Conservation (phyloP, 169 alveolate species). For the Fabrea salina region DNA sequence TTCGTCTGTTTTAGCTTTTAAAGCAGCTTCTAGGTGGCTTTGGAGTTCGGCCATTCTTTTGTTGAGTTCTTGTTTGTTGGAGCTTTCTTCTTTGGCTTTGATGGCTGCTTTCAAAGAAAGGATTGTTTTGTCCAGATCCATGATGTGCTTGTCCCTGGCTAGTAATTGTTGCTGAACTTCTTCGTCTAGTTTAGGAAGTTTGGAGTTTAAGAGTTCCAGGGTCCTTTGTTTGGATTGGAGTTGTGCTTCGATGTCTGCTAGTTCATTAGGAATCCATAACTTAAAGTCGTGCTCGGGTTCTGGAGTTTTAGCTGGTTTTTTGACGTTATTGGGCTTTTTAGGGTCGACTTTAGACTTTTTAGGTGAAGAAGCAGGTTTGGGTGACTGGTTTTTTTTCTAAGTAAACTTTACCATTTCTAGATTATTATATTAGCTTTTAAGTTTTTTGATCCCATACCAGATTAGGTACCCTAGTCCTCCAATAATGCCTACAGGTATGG, state of each 20-base stretch:
- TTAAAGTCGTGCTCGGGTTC: background rate
- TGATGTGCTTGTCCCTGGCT: constrained; percentile 28
- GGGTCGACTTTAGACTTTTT: too few species aligned
- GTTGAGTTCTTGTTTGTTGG: background rate
- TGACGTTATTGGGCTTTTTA: too few species aligned
- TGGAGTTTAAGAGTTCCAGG: background rate
- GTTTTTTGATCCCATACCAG: too few species aligned
- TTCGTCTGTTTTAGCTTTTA: background rate
- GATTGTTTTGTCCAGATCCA: background rate
- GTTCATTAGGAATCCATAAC: constrained; percentile 11
- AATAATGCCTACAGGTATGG: too few species aligned
- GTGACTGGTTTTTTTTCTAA: too few species aligned
- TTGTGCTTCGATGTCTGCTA: background rate
- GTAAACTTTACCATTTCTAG: too few species aligned
- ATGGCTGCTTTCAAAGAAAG: background rate
- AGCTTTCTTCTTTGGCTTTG: background rate
- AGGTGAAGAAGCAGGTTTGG: too few species aligned
- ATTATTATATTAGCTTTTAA: too few species aligned
- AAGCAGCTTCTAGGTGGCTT: background rate
- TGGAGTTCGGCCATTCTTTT: constrained; percentile 2
- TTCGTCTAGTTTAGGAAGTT: background rate
- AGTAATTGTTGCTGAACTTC: constrained; percentile 5
- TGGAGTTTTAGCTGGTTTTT: too few species aligned
- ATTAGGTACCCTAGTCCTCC: too few species aligned
- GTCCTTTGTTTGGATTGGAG: constrained; percentile 5